Base-by-base conservation (phyloP, 352 stramenopile genomes). In the Achlya hypogyna region DNA sequence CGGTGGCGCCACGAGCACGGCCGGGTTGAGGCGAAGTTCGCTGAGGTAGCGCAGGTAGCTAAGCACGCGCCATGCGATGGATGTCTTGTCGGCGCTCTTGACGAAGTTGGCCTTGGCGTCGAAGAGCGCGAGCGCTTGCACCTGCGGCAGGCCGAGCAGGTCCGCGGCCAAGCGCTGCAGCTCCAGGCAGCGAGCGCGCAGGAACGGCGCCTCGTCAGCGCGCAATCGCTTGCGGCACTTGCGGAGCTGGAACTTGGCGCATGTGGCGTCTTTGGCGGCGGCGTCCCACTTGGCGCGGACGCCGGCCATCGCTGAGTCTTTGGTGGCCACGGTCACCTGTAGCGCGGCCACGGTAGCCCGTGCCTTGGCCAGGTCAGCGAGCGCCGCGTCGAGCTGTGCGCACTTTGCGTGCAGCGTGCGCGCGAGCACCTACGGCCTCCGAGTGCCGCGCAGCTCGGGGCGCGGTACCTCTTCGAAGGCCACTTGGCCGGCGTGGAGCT, bases 401-500 rank as follows among this genome's bases (percentile, higher is more conserved):
- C 60, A 67, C 35, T 67, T 67, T 20, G 40, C 51, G 22, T 67
- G 40, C 25, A 67, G 28, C 28, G 60, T 67, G n/a, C 38, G 12
- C 40, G 45, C 51, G 5, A 67, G 34, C 23, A 49, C 51, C 60
- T 67, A 67, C 5, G 18, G 4, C 23, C 28, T 31, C 22, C 27
- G 12, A 23, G 28, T 9, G 16, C 27, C 20, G 28, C 18, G 12
- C n/a, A 22, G 12, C 18, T 27, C 35, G 14, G 34, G 34, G 14
- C 38, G 2, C n/a, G 20, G 22, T 31, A 90, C 62, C 34, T 76
- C 70, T 1, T 75, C 74, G 14, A 86, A 89, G 63, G 78, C 76
- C 40, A 74, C 79, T 45, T 90, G 81, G 28, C 86, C 66, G 3
- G 75, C 78, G 23, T 75, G 85, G 72, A 90, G 84, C 1, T 71